A percentile compares a stretch with the other conserved stretches of the same genome.
These are phyloP conservation scores for Curvularia sp. DNA, from an alignment of 2,329 filamentous ascomycete genomes.

Conservation along the genomic window DNA sequence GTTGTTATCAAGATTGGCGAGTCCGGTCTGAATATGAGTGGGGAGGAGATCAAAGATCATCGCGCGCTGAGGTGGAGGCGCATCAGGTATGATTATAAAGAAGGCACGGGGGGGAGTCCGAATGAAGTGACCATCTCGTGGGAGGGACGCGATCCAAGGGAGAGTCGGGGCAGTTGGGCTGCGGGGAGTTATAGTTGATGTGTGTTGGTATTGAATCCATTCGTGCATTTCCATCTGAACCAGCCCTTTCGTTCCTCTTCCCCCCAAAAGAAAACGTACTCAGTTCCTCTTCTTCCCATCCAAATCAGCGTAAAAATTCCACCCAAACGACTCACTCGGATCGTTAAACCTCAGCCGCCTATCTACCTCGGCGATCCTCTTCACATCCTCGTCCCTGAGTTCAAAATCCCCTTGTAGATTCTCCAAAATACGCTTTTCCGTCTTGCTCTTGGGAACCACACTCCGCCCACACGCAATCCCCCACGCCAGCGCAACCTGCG, in stretches of 20 bases:
- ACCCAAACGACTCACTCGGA: constrained; percentile 62
- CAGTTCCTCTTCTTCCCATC: constrained; percentile 57
- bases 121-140: constrained; percentile 42
- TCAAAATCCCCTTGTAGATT: constrained; percentile 68
- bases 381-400: constrained; percentile 73
- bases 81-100: constrained; percentile 43
- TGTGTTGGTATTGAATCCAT: background rate
- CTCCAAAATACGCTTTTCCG: constrained; percentile 38
- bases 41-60: constrained; percentile 41
- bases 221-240: constrained; percentile 11
- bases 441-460: constrained; percentile 48
- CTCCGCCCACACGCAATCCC: constrained; percentile 69
- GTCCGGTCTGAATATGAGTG: constrained; percentile 36
- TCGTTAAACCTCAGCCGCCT: constrained; percentile 71
- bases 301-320: constrained; percentile 65
- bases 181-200: constrained; percentile 32
- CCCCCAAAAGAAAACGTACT: too few species aligned
- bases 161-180: constrained; percentile 39
- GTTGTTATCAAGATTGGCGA: constrained; percentile 34
- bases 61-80: constrained; percentile 35
- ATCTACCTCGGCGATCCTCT: constrained; percentile 65
- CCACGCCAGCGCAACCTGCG: constrained; percentile 89
- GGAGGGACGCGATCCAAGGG: constrained; percentile 33
- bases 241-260: too few species aligned
- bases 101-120: constrained; percentile 34